These are phyloP conservation scores for Daldinia eschscholtzii DNA, from an alignment of 2,329 filamentous ascomycete genomes.

Conservation along the genomic window DNA sequence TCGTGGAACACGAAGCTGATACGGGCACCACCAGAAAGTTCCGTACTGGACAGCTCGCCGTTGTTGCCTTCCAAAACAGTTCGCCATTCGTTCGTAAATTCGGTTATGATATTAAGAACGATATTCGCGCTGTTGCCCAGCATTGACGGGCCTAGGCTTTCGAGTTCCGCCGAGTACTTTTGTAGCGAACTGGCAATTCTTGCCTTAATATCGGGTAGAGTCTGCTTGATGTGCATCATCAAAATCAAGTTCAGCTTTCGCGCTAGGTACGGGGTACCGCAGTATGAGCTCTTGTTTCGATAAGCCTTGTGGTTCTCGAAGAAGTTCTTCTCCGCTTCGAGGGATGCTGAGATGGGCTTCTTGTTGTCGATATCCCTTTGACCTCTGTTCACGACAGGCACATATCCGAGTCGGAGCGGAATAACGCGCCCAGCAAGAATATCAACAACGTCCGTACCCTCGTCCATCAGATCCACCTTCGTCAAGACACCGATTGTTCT, in stretches of 20 bases:
- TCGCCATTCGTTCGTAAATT: constrained; percentile 98
- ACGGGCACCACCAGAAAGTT: constrained; percentile 95
- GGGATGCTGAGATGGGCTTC: constrained; percentile 88
- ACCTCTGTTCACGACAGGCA: constrained; percentile 97
- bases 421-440: constrained; percentile 98
- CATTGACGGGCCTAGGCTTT: constrained; percentile 89
- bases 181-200: constrained; percentile 93
- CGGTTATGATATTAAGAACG: constrained; percentile 97
- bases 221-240: constrained; percentile 99
- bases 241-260: constrained; percentile 97
- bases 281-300: constrained; percentile 98
- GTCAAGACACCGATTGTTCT: constrained; percentile 98
- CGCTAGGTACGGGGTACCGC: constrained; percentile 95
- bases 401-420: constrained; percentile 91
- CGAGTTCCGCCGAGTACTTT: constrained; percentile 88
- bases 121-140: constrained; percentile 97
- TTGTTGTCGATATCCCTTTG: constrained; percentile 99
- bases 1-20: constrained; percentile 99
- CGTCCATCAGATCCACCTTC: constrained; percentile 99
- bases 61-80: constrained; percentile 97
- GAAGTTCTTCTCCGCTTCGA: constrained; percentile 95
- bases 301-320: constrained; percentile 99
- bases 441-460: constrained; percentile 97
- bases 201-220: constrained; percentile 96
- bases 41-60: constrained; percentile 91